Conservation (phyloP, 1,139 yeast species). For the Hansenula anomala region DNA sequence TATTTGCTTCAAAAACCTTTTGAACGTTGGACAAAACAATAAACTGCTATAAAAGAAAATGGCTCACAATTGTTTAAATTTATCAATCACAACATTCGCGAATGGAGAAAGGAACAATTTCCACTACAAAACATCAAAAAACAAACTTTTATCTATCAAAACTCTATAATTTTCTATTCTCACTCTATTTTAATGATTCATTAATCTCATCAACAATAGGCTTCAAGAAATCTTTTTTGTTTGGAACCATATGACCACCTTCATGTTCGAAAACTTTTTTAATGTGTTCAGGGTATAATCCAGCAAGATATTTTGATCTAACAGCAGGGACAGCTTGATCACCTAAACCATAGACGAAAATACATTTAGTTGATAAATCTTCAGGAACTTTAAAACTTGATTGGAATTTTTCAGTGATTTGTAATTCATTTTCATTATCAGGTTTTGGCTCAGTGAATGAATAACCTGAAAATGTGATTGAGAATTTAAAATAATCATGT, state of each 20-base stretch:
- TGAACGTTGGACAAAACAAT: too few species aligned
- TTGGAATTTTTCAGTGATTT: constrained; percentile 30
- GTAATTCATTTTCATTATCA: constrained; percentile 23
- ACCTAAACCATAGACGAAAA: constrained; percentile 32
- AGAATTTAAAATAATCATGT: constrained; percentile 40
- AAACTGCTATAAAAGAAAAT: too few species aligned
- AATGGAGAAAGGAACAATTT: too few species aligned
- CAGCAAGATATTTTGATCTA: constrained; percentile 42
- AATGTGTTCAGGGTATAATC: constrained; percentile 34
- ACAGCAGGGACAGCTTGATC: constrained; percentile 57
- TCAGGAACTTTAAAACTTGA: constrained; percentile 26
- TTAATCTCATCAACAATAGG: constrained; percentile 34
- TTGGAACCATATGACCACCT: constrained; percentile 83
- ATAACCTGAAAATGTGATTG: constrained; percentile 51
- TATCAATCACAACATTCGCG: too few species aligned
- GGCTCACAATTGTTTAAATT: too few species aligned
- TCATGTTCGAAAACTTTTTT: constrained; percentile 61
- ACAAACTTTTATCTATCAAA: too few species aligned
- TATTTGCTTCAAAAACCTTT: too few species aligned
- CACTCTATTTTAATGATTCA: constrained; percentile 6
- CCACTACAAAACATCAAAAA: too few species aligned
- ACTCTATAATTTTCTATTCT: too few species aligned
- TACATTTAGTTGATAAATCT: constrained; percentile 24
- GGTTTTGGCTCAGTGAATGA: constrained; percentile 43
- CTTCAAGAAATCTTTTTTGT: constrained; percentile 50